Percentiles rank a stretch among this genome's conserved stretches.
Evolutionary conservation across 1,284 basidiomycete species (phyloP).

Genomic region (Ceratobasidium sp.): DNA sequence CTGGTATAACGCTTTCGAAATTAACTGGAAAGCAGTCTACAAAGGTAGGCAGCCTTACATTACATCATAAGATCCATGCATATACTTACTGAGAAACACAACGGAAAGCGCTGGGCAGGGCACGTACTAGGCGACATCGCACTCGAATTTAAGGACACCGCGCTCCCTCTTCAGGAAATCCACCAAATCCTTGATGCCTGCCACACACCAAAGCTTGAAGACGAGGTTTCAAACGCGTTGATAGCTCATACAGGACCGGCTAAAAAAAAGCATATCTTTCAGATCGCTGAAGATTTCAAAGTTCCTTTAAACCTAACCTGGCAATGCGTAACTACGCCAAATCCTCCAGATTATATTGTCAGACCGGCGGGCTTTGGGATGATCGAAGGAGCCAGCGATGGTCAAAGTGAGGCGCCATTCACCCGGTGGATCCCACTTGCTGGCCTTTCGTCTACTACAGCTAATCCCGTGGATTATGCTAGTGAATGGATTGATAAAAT

Average conservation of each 20-base stretch:
- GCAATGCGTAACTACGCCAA: not conserved
- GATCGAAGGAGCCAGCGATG: not conserved
- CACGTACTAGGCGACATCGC: not conserved
- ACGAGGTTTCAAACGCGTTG: not conserved
- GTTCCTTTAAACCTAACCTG: conserved; percentile 14
- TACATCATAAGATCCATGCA: not conserved
- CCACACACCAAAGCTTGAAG: not conserved
- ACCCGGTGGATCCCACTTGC: not conserved
- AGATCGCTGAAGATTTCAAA: conserved; percentile 2
- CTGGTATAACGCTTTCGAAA: not conserved
- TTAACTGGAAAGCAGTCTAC: conserved; percentile 14
- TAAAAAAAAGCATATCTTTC: not conserved
- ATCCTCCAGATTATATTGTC: not conserved
- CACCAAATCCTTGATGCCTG: conserved; percentile 2
- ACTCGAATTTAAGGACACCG: not conserved
- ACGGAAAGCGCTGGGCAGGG: not conserved
- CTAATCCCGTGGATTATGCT: not conserved
- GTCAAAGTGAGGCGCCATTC: not conserved
- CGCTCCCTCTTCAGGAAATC: not conserved
- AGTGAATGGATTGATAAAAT: conserved; percentile 16
- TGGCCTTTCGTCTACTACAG: not conserved
- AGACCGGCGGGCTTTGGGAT: conserved; percentile 3
- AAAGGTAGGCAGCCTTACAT: not conserved
- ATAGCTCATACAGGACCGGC: not conserved
- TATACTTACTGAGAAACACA: not conserved